A percentile compares a stretch with the other conserved stretches of the same genome.
Conservation (phyloP, 495 filamentous ascomycete genomes). For the Filosporella fistucella region DNA sequence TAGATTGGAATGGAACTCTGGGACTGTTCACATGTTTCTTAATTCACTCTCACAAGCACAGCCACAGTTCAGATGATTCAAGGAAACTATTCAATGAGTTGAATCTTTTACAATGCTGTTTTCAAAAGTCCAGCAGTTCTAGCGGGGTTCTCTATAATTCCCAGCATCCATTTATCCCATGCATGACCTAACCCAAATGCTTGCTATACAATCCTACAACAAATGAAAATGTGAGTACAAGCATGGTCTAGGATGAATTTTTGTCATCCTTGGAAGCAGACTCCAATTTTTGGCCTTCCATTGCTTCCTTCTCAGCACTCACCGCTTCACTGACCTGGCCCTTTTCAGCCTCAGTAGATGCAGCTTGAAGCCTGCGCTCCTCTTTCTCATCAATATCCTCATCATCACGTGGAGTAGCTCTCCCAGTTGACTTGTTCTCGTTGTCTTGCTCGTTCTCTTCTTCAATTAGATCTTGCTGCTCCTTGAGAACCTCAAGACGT, state of each 20-base stretch:
- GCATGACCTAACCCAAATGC: slow-evolving; percentile 11
- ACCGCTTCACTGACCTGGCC: slow-evolving; percentile 19
- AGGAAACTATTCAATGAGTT: slow-evolving; percentile 9
- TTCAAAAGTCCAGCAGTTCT: slow-evolving; percentile 12
- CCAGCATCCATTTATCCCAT: slow-evolving; percentile 10
- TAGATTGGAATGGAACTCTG: too few relatives aligned
- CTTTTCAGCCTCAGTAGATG: slow-evolving; percentile 10
- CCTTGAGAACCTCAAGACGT: slow-evolving; percentile 96
- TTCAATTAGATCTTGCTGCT: slow-evolving; percentile 96
- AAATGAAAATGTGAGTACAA: slow-evolving; percentile 17
- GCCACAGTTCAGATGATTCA: too few relatives aligned
- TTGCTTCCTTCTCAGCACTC: slow-evolving; percentile 19
- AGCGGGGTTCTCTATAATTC: slow-evolving; percentile 18
- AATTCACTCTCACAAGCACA: too few relatives aligned
- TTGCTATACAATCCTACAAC: slow-evolving; percentile 18
- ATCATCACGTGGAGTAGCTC: slow-evolving; percentile 74
- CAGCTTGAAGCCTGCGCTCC: slow-evolving; percentile 33
- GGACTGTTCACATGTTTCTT: too few relatives aligned
- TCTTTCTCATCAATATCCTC: slow-evolving; percentile 73
- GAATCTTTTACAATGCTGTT: slow-evolving; percentile 19
- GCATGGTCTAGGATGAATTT: slow-evolving; percentile 6
- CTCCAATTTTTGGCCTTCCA: slow-evolving; percentile 13
- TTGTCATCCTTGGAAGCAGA: slow-evolving; percentile 11
- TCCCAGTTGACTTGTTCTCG: slow-evolving; percentile 61
- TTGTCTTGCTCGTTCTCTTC: slow-evolving; percentile 92